Conservation (phyloP, 2,329 filamentous ascomycete species). For the Cladosporium sp. region DNA sequence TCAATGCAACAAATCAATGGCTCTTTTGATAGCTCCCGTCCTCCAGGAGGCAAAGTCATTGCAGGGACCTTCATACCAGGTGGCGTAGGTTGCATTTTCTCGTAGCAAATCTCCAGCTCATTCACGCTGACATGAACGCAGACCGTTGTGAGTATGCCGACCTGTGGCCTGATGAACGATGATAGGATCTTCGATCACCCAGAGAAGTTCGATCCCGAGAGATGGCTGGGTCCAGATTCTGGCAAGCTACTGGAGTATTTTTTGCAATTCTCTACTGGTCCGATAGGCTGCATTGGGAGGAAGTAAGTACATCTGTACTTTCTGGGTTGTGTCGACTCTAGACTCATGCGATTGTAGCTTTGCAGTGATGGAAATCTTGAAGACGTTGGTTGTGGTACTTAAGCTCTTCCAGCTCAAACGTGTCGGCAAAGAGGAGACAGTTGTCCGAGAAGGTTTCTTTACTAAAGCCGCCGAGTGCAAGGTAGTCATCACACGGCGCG, state of each 20-base stretch:
- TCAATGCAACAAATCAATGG: too few species aligned
- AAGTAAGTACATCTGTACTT: background rate
- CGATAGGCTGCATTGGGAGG: background rate
- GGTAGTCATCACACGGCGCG: background rate
- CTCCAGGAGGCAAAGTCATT: background rate
- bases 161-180: background rate
- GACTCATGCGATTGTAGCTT: background rate
- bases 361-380: background rate
- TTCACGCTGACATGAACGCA: background rate
- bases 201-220: background rate
- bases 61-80: background rate
- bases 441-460: background rate
- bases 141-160: background rate
- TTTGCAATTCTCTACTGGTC: background rate
- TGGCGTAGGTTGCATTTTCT: background rate
- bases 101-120: background rate
- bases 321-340: too few species aligned
- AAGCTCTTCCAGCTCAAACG: background rate
- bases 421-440: background rate
- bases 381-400: background rate
- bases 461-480: background rate
- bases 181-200: background rate
- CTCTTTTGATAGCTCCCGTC: too few species aligned
- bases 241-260: background rate
- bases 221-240: background rate